Evolutionary conservation across 257 asterid species (phyloP).

Genomic region (Paulownia fortunei): DNA sequence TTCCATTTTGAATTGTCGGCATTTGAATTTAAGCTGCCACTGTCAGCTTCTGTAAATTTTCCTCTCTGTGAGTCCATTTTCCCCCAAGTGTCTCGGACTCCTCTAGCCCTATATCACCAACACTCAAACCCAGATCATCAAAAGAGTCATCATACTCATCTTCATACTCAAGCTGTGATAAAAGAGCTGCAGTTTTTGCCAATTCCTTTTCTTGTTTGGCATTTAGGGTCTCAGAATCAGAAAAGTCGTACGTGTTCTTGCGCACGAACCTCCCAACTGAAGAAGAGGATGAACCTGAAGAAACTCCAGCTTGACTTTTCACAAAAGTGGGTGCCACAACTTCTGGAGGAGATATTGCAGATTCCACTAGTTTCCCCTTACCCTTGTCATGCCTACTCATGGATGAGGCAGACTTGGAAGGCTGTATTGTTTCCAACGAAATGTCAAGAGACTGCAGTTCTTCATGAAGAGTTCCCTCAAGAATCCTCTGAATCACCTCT

Average conservation of each 20-base stretch:
- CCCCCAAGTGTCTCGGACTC: slow-evolving; percentile 56
- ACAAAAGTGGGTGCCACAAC: slow-evolving; percentile 30
- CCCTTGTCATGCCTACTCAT: slow-evolving; percentile 61
- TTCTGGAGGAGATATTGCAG: slow-evolving; percentile 35
- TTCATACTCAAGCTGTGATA: slow-evolving; percentile 86
- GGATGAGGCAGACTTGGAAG: slow-evolving; percentile 49
- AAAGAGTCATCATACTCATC: slow-evolving; percentile 98
- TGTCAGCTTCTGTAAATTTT: slow-evolving; percentile 39
- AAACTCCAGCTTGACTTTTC: slow-evolving; percentile 40
- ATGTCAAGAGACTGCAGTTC: slow-evolving; percentile 73
- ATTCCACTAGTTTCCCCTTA: slow-evolving; percentile 72
- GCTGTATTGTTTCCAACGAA: slow-evolving; percentile 61
- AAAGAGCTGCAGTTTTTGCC: slow-evolving; percentile 75
- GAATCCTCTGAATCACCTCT: slow-evolving; percentile 93
- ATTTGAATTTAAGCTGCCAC: slow-evolving; percentile 46
- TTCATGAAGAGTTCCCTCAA: slow-evolving; percentile 88
- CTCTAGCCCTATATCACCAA: slow-evolving; percentile 74
- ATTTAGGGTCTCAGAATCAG: slow-evolving; percentile 56
- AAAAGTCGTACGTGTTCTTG: slow-evolving; percentile 50
- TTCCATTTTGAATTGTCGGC: slow-evolving; percentile 63
- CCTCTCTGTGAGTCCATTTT: slow-evolving; percentile 39
- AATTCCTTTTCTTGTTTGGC: slow-evolving; percentile 49
- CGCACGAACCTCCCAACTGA: slow-evolving; percentile 80
- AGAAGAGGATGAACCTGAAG: slow-evolving; percentile 60
- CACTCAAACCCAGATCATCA: slow-evolving; percentile 88